Conservation (phyloP, 768 basidiomycete genomes). For the Agaricus subrufescens region DNA sequence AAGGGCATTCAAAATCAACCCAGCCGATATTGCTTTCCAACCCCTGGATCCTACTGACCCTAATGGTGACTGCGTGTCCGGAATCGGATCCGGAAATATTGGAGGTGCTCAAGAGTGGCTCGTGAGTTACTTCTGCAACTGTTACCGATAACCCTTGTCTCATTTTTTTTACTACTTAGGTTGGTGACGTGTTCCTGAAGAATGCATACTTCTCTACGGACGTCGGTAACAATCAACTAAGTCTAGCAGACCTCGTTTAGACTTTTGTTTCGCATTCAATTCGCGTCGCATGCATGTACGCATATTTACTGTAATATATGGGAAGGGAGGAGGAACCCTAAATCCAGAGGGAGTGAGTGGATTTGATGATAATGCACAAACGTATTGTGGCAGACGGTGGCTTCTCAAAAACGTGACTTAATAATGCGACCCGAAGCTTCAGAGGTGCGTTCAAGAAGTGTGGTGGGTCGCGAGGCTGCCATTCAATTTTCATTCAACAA, state of each 20-base stretch:
- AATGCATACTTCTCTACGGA: constrained; percentile 37
- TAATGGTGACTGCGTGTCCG: constrained; percentile 53
- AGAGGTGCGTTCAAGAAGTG: too few species aligned
- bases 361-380: too few species aligned
- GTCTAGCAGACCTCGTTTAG: constrained; percentile 23
- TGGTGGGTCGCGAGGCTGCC: too few species aligned
- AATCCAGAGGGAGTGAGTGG: too few species aligned
- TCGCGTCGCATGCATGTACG: constrained; percentile 1
- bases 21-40: constrained; percentile 52
- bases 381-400: too few species aligned
- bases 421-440: too few species aligned
- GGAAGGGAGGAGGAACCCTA: background rate
- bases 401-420: too few species aligned
- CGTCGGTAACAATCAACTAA: constrained; percentile 26
- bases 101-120: constrained; percentile 55
- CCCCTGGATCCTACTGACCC: constrained; percentile 46
- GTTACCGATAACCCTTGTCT: background rate
- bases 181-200: constrained; percentile 39
- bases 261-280: background rate
- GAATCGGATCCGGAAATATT: constrained; percentile 51
- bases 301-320: constrained; percentile 1
- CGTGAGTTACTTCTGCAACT: constrained; percentile 32
- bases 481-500: too few species aligned
- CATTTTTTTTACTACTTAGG: constrained; percentile 12
- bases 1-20: constrained; percentile 49